A percentile compares a stretch with the other conserved stretches of the same genome.
These are phyloP conservation scores for Hemerocallis citrina DNA, from an alignment of 106 monocot genomes.

Conservation along the genomic window DNA sequence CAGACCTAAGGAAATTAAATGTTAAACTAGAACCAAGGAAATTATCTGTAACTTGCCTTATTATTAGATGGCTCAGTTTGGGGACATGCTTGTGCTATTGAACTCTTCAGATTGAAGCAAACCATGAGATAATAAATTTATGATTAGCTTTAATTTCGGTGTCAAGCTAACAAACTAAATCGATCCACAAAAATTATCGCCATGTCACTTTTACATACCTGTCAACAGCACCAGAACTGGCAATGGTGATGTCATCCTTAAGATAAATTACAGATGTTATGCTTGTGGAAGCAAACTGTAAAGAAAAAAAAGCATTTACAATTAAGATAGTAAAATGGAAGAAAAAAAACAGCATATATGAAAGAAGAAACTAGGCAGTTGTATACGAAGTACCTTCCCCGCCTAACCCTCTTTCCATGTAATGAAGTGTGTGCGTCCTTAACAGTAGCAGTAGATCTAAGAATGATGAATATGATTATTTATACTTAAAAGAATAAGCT, in stretches of 20 bases:
- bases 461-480: not conserved
- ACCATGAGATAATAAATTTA: no score
- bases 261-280: conserved; percentile 85
- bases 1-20: no score
- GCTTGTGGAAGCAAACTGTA: conserved; percentile 59
- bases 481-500: not conserved
- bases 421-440: conserved; percentile 42
- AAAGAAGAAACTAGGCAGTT: not conserved
- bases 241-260: conserved; percentile 80
- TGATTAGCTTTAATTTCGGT: no score
- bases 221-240: conserved; percentile 70
- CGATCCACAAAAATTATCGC: no score
- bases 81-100: conserved; percentile 35
- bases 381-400: conserved; percentile 43
- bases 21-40: not conserved
- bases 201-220: conserved; percentile 55
- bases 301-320: not conserved
- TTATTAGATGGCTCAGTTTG: conserved; percentile 11
- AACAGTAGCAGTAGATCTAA: conserved; percentile 46
- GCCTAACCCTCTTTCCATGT: conserved; percentile 23
- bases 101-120: conserved; percentile 36
- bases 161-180: no score
- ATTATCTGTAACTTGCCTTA: conserved; percentile 29
- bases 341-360: not conserved
- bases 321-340: not conserved